These are phyloP conservation scores for Rhizopogon roseolus DNA, from an alignment of 768 basidiomycete genomes.

Conservation along the genomic window DNA sequence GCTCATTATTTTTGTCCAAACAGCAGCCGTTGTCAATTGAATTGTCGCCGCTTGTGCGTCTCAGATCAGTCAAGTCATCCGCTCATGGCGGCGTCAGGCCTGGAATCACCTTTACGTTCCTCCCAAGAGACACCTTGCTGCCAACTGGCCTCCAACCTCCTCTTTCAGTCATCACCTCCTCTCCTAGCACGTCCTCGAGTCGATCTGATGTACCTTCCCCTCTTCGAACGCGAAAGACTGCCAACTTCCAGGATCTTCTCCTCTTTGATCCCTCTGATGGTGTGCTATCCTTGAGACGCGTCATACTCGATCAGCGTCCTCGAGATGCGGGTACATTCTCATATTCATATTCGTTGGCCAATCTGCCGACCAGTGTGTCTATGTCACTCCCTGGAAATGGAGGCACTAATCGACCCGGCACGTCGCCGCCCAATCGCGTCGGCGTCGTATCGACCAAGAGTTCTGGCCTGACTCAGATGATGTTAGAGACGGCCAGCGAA, in stretches of 20 bases:
- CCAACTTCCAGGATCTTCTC: slow-evolving; percentile 61
- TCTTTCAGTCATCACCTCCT: slow-evolving; percentile 18
- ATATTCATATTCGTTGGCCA: slow-evolving; percentile 22
- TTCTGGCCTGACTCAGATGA: slow-evolving; percentile 30
- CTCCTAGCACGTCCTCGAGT: slow-evolving; percentile 21
- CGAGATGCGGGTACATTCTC: slow-evolving; percentile 16
- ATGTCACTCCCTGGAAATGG: slow-evolving; percentile 52
- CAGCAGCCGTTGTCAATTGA: slow-evolving; percentile 52
- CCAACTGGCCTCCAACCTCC: slow-evolving; percentile 38
- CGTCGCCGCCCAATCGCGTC: slow-evolving; percentile 19
- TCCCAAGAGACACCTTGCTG: slow-evolving; percentile 30
- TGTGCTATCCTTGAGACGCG: slow-evolving; percentile 48
- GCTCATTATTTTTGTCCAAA: neutral
- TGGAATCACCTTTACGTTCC: slow-evolving; percentile 54
- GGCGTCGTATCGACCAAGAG: slow-evolving; percentile 25
- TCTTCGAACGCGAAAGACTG: slow-evolving; percentile 28
- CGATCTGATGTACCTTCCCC: slow-evolving; percentile 24
- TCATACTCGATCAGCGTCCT: slow-evolving; percentile 38
- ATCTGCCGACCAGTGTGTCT: slow-evolving; percentile 46
- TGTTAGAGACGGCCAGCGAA: slow-evolving; percentile 31
- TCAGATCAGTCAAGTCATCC: slow-evolving; percentile 34
- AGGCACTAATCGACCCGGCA: slow-evolving; percentile 32
- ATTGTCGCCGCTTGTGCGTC: slow-evolving; percentile 50
- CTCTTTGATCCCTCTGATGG: slow-evolving; percentile 61
- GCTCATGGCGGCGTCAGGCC: slow-evolving; percentile 25